These are phyloP conservation scores for Mycena metata DNA, from an alignment of 768 basidiomycete genomes.

Conservation along the genomic window DNA sequence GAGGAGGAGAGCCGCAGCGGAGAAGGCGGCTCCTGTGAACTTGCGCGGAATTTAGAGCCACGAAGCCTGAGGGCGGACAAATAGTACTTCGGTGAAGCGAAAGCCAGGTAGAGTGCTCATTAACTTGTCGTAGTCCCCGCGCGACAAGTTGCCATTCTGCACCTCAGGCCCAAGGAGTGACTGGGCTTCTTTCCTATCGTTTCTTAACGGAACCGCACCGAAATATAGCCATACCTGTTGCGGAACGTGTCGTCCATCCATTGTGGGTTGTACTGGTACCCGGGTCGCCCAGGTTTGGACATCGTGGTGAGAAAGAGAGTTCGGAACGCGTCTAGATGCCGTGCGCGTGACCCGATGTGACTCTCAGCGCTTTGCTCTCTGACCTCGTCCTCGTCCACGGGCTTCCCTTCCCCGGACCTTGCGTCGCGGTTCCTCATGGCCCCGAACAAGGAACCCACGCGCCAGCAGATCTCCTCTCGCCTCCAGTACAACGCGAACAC, in stretches of 20 bases:
- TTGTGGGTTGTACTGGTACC: no score
- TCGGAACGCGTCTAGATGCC: no score
- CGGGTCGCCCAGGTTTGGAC: no score
- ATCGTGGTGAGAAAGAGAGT: no score
- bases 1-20: neutral
- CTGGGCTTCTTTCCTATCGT: neutral
- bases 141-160: slow-evolving; percentile 27
- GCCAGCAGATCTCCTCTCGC: slow-evolving; percentile 78
- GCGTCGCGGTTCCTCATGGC: slow-evolving; percentile 47
- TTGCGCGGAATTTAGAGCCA: neutral
- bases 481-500: slow-evolving; percentile 73
- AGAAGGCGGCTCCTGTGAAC: slow-evolving; percentile 1
- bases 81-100: slow-evolving; percentile 20
- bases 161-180: slow-evolving; percentile 31
- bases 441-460: slow-evolving; percentile 72
- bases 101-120: slow-evolving; percentile 1
- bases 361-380: no score
- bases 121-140: slow-evolving; percentile 29
- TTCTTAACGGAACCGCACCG: no score
- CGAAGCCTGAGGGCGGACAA: neutral
- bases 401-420: no score
- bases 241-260: slow-evolving; percentile 33
- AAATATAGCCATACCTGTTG: neutral
- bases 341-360: no score
- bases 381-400: no score